A percentile compares a stretch with the other conserved stretches of the same genome.
Conservation (phyloP, 2,329 filamentous ascomycete genomes). For the Balansia obtecta region DNA sequence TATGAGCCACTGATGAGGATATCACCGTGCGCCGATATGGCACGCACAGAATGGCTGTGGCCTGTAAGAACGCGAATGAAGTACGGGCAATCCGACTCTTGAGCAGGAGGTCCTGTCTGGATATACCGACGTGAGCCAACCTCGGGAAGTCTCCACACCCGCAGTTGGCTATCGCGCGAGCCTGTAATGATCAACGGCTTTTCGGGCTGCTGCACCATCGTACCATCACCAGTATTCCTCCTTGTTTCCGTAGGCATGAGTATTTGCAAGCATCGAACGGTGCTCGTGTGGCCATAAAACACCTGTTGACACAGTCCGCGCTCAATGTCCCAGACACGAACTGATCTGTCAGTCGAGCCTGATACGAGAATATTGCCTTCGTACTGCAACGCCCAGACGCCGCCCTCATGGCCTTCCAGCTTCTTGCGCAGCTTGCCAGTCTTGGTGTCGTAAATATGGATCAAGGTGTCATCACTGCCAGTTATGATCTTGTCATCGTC, state of each 20-base stretch:
- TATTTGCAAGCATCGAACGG: slow-evolving; percentile 90
- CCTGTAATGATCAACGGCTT: slow-evolving; percentile 95
- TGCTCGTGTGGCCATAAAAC: slow-evolving; percentile 95
- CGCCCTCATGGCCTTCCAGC: slow-evolving; percentile 87
- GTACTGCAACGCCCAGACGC: slow-evolving; percentile 95
- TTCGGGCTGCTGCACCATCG: slow-evolving; percentile 86
- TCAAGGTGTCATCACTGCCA: slow-evolving; percentile 92
- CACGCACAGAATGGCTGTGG: slow-evolving; percentile 86
- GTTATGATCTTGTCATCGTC: slow-evolving; percentile 97
- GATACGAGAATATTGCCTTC: slow-evolving; percentile 92
- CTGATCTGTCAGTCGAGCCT: slow-evolving; percentile 88
- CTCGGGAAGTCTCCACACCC: slow-evolving; percentile 88
- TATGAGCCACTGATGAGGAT: slow-evolving; percentile 97
- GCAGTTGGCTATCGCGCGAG: slow-evolving; percentile 83
- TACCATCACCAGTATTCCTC: slow-evolving; percentile 54
- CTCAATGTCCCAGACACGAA: slow-evolving; percentile 99
- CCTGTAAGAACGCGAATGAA: slow-evolving; percentile 80
- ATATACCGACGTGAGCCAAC: slow-evolving; percentile 66
- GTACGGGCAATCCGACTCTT: slow-evolving; percentile 77
- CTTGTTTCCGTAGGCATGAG: slow-evolving; percentile 75
- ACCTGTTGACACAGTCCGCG: slow-evolving; percentile 85
- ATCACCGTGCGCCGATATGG: slow-evolving; percentile 88
- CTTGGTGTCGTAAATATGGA: slow-evolving; percentile 96
- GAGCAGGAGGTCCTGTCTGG: slow-evolving; percentile 63
- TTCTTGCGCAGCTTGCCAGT: slow-evolving; percentile 75